A percentile compares a stretch with the other conserved stretches of the same genome.
Evolutionary conservation across 148 eudicot genomes (phyloP).

Genomic region (Pouteria glomerata): DNA sequence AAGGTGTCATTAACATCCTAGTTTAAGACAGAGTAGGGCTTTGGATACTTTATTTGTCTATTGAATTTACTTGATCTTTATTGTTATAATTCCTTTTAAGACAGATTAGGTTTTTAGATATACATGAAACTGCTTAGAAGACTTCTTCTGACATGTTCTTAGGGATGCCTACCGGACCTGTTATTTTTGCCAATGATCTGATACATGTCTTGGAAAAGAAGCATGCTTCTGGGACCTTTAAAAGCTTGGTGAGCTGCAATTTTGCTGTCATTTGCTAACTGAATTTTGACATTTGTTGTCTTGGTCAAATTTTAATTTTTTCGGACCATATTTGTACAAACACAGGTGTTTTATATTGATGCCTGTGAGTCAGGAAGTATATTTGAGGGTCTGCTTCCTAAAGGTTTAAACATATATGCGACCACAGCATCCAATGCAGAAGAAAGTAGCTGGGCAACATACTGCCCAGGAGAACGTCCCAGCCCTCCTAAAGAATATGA

Average conservation of each 20-base stretch:
- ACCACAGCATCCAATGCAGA: constrained; percentile 77
- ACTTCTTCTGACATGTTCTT: too few species aligned
- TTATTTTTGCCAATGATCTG: too few species aligned
- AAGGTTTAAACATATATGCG: constrained; percentile 82
- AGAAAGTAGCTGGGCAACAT: constrained; percentile 82
- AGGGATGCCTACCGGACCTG: too few species aligned
- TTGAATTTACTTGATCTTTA: too few species aligned
- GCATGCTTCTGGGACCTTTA: constrained; percentile 64
- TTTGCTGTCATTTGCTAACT: neutral
- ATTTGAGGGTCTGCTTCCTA: too few species aligned
- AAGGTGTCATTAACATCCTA: too few species aligned
- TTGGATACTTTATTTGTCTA: too few species aligned
- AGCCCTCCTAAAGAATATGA: constrained; percentile 60
- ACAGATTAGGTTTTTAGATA: too few species aligned
- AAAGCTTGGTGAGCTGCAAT: constrained; percentile 62
- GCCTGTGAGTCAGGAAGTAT: constrained; percentile 97
- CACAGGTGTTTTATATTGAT: constrained; percentile 80
- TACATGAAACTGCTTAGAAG: too few species aligned
- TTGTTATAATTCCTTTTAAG: too few species aligned
- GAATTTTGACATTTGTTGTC: neutral
- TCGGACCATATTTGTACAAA: neutral
- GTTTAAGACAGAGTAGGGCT: too few species aligned
- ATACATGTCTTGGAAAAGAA: too few species aligned
- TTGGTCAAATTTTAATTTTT: neutral
- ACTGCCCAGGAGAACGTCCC: constrained; percentile 77